Evolutionary conservation across 2,329 filamentous ascomycete genomes (phyloP).

Genomic region (Hypomyces rosellus): DNA sequence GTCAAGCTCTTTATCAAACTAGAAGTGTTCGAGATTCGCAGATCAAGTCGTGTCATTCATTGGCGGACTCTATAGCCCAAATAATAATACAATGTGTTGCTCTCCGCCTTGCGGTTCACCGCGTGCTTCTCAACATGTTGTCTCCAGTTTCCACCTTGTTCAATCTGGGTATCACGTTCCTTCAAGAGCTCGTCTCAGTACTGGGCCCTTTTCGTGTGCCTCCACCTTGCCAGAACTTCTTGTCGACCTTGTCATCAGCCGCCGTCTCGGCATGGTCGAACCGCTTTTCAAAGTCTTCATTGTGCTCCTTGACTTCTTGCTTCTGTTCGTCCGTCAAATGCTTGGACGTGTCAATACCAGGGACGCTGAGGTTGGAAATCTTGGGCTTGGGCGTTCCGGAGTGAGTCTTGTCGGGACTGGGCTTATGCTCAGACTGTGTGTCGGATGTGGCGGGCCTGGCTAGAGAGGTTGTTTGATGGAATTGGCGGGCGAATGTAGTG

Average conservation of each 20-base stretch:
- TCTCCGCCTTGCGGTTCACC: too few relatives aligned
- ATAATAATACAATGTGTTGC: too few relatives aligned
- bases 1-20: too few relatives aligned
- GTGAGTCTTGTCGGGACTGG: not conserved
- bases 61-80: too few relatives aligned
- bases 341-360: slow-evolving; percentile 23
- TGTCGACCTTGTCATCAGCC: slow-evolving; percentile 45
- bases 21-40: too few relatives aligned
- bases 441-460: not conserved
- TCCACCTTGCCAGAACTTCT: slow-evolving; percentile 43
- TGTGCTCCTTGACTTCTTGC: slow-evolving; percentile 53
- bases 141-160: too few relatives aligned
- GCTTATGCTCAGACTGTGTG: not conserved
- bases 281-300: slow-evolving; percentile 49
- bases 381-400: slow-evolving; percentile 42
- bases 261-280: slow-evolving; percentile 41
- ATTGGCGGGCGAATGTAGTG: not conserved
- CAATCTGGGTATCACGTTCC: too few relatives aligned
- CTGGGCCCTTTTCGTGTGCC: not conserved
- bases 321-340: slow-evolving; percentile 45
- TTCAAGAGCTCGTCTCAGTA: too few relatives aligned
- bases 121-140: too few relatives aligned
- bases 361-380: slow-evolving; percentile 42
- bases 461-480: not conserved
- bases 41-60: too few relatives aligned